phyloP scores from a whole-genome alignment of 768 basidiomycete genomes.

The Austroboletus eburneus region DNA sequence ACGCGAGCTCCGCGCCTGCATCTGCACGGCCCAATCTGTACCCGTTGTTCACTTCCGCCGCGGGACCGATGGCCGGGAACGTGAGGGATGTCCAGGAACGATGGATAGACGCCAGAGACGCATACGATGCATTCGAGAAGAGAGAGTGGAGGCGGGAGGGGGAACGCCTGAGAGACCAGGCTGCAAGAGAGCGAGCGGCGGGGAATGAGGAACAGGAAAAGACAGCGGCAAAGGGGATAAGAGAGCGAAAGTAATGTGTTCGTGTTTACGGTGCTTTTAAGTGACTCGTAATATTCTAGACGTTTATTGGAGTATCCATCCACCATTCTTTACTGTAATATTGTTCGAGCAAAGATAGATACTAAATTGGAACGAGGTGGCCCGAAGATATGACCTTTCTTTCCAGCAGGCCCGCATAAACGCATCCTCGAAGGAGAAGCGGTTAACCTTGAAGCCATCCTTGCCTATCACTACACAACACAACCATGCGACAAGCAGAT shows the following conservation, averaged over 20 bases:
- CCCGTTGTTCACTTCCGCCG: constrained; percentile 63
- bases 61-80: constrained; percentile 48
- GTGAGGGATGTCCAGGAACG: constrained; percentile 85
- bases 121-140: constrained; percentile 79
- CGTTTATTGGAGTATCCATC: too few species aligned
- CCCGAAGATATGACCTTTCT: too few species aligned
- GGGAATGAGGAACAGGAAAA: constrained; percentile 20
- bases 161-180: constrained; percentile 34
- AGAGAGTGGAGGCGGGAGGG: constrained; percentile 75
- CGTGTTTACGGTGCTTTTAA: neutral
- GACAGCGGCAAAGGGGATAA: neutral
- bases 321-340: too few species aligned
- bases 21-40: constrained; percentile 59
- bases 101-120: constrained; percentile 84
- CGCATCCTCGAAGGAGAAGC: too few species aligned
- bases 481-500: too few species aligned
- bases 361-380: too few species aligned
- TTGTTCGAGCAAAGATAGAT: too few species aligned
- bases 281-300: neutral
- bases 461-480: too few species aligned
- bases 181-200: constrained; percentile 13
- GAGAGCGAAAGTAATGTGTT: constrained; percentile 15
- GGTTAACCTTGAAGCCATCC: too few species aligned
- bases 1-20: constrained; percentile 30
- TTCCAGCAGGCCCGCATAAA: too few species aligned